These are phyloP conservation scores for Nadsonia starkeyi-henricii DNA, from an alignment of 1,139 yeast species.

Conservation along the genomic window DNA sequence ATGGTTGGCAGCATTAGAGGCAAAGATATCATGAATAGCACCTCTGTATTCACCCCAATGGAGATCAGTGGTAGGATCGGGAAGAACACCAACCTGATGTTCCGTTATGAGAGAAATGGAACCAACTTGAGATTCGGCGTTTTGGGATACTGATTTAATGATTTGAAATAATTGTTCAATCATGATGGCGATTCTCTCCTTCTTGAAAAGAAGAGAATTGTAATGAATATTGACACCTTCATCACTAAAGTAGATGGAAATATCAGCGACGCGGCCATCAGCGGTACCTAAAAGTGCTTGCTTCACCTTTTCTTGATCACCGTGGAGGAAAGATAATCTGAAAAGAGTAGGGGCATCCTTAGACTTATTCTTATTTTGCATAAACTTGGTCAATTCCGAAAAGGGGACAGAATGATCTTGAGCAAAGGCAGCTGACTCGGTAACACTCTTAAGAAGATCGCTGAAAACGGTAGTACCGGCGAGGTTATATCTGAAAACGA, in stretches of 20 bases:
- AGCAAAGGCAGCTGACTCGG: constrained; percentile 30
- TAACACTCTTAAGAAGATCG: constrained; percentile 36
- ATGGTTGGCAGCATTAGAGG: constrained; percentile 62
- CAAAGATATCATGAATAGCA: constrained; percentile 90
- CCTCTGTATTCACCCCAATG: constrained; percentile 91
- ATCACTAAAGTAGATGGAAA: constrained; percentile 38
- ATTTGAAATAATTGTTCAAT: constrained; percentile 62
- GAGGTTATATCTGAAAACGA: constrained; percentile 48
- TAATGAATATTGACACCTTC: constrained; percentile 37
- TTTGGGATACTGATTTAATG: constrained; percentile 24
- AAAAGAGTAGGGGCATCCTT: constrained; percentile 52
- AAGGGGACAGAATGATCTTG: constrained; percentile 30
- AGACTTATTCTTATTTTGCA: constrained; percentile 35
- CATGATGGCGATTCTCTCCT: constrained; percentile 52
- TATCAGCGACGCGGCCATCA: constrained; percentile 38
- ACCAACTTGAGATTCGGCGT: constrained; percentile 35
- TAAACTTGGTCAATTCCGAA: constrained; percentile 39
- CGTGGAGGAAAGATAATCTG: constrained; percentile 44
- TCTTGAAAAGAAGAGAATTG: constrained; percentile 63
- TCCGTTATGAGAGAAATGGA: constrained; percentile 53
- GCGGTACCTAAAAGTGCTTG: constrained; percentile 17
- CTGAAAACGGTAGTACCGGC: constrained; percentile 32
- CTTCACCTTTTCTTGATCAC: constrained; percentile 7
- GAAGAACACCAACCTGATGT: constrained; percentile 32
- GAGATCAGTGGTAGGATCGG: constrained; percentile 76